Conservation (phyloP, 2,329 filamentous ascomycete species). For the Sarocladiaceae sp. region DNA sequence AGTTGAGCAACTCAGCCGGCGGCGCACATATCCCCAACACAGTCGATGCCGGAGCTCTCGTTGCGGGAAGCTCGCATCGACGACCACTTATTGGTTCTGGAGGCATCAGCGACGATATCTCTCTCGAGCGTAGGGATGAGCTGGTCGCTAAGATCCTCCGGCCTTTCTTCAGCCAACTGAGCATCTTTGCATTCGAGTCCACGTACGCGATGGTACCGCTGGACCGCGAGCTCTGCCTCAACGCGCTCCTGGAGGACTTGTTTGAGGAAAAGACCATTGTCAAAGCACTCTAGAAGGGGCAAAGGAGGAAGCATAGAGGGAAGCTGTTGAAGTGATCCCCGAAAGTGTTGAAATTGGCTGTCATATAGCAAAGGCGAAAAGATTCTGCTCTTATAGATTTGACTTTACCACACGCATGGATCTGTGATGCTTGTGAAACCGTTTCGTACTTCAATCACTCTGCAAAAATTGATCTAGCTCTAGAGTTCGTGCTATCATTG, state of each 20-base stretch:
- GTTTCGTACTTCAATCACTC: too few species aligned
- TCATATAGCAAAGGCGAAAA: too few species aligned
- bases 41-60: slow-evolving; percentile 31
- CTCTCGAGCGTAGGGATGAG: slow-evolving; percentile 56
- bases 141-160: slow-evolving; percentile 71
- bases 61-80: slow-evolving; percentile 29
- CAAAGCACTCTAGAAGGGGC: slow-evolving; percentile 52
- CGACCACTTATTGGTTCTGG: slow-evolving; percentile 45
- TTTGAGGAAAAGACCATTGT: slow-evolving; percentile 72
- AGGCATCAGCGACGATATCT: slow-evolving; percentile 49
- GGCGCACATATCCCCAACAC: slow-evolving; percentile 23
- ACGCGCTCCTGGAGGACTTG: slow-evolving; percentile 62
- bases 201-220: slow-evolving; percentile 76
- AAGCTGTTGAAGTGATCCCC: too few species aligned
- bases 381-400: too few species aligned
- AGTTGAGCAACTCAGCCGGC: slow-evolving; percentile 46
- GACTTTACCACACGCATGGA: too few species aligned
- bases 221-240: slow-evolving; percentile 59
- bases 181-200: slow-evolving; percentile 88
- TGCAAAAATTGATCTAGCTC: too few species aligned
- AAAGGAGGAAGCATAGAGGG: too few species aligned
- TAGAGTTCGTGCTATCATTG: too few species aligned
- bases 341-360: too few species aligned
- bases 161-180: slow-evolving; percentile 86
- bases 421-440: too few species aligned